Base-by-base conservation (phyloP, 116 monocot genomes). In the Iris pallida region DNA sequence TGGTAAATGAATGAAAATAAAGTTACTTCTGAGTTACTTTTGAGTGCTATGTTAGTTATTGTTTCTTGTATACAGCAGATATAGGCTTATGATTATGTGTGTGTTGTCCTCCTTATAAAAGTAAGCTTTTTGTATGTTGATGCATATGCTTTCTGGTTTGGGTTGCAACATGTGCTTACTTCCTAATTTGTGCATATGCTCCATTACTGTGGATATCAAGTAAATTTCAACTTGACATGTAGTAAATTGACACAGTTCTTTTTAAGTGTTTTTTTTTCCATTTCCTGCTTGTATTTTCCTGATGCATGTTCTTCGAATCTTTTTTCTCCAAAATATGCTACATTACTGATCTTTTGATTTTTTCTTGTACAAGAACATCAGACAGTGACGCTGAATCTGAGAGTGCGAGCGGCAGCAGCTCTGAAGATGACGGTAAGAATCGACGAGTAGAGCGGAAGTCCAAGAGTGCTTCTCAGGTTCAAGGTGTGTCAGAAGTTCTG, bases 331-430 rank as follows among this genome's bases (percentile, higher is more conserved):
- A 5, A 55, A 17, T 18, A 20, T 65, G 42, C 43, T 68, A 15
- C 9, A 13, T 2, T 53, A 55, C 7, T 19, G 48, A 65, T 16
- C 51, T 8, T 18, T 51, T 44, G 5, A 54, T 14, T 75, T 74
- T 6, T 49, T 19, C 64, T 62, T 19, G 64, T 81, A 46, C 46
- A 72, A 94, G 88, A 79, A 55, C 48, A 4, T 59, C 48, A 5
- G 83, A 79, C 5, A 78, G 77, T 60, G 86, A 85, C 7, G 53
- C 61, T 71, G 85, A 86, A 55, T 75, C 52, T 44, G 85, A 75
- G 15, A 77, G 78, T 66, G 45, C 71, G 46, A 85, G 75, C 68
- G 85, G 66, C 48, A 71, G 75, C 65, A 81, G 78, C 66, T 86
- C 83, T 57, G 89, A 90, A 12, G 73, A 85, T 74, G 80, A 77